phyloP scores from a whole-genome alignment of 176 grass and related monocot species.

The Oryza rufipogon region DNA sequence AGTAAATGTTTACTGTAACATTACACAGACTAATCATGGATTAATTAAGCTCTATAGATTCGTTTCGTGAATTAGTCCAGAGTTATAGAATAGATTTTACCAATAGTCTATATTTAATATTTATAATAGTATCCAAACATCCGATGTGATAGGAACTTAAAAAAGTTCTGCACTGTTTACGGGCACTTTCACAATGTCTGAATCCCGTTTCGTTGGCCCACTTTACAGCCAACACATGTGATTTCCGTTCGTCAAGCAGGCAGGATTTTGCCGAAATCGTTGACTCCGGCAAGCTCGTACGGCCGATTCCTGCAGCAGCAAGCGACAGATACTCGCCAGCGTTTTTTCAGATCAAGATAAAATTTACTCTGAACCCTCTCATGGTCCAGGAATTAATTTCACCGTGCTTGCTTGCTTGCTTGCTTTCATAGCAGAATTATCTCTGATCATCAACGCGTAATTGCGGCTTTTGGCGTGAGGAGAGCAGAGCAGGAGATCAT shows the following conservation, averaged over 20 bases:
- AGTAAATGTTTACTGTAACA: no score
- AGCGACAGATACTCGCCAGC: slow-evolving; percentile 45
- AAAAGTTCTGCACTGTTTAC: neutral
- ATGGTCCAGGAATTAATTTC: slow-evolving; percentile 14
- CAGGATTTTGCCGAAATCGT: slow-evolving; percentile 49
- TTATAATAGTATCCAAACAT: no score
- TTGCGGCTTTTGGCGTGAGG: neutral
- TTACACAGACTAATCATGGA: no score
- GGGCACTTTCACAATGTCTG: neutral
- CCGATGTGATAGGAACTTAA: no score
- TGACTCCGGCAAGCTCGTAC: slow-evolving; percentile 29
- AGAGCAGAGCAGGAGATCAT: neutral
- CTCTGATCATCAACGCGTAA: neutral
- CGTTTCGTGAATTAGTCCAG: no score
- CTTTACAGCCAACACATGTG: slow-evolving; percentile 27
- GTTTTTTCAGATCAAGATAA: slow-evolving; percentile 41
- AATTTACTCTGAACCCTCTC: neutral
- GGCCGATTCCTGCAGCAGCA: slow-evolving; percentile 32
- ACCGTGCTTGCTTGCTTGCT: slow-evolving; percentile 13
- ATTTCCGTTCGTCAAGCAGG: slow-evolving; percentile 40
- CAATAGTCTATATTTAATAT: no score
- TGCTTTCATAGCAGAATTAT: slow-evolving; percentile 9
- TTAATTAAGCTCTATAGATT: no score
- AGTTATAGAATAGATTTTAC: no score
- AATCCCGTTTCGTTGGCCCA: slow-evolving; percentile 9